Evolutionary conservation across 805 yeast genomes (phyloP).

Genomic region (Candida xyloterini): DNA sequence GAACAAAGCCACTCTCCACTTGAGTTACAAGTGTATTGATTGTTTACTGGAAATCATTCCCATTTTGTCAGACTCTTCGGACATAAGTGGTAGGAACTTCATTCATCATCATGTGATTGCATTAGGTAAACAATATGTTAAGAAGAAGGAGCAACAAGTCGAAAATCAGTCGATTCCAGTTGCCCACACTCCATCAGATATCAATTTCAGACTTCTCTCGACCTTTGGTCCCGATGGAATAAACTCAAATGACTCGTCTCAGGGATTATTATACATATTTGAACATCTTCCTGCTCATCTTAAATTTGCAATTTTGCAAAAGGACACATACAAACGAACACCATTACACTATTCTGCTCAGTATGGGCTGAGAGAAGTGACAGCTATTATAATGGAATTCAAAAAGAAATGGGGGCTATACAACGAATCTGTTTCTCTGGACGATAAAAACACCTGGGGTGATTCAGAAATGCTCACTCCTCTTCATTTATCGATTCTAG

Average conservation of each 20-base stretch:
- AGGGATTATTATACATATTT: constrained; percentile 60
- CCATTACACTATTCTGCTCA: constrained; percentile 90
- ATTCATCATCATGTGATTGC: constrained; percentile 81
- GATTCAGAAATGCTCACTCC: constrained; percentile 81
- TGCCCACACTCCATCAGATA: constrained; percentile 47
- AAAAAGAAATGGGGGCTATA: constrained; percentile 60
- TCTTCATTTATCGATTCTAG: constrained; percentile 75
- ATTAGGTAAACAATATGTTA: constrained; percentile 60
- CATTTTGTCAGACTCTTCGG: constrained; percentile 59
- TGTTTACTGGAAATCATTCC: constrained; percentile 49
- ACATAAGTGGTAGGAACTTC: constrained; percentile 78
- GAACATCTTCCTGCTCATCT: constrained; percentile 51
- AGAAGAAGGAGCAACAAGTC: constrained; percentile 25
- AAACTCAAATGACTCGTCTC: constrained; percentile 53
- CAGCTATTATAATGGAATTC: constrained; percentile 53
- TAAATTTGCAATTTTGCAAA: constrained; percentile 55
- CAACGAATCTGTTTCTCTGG: constrained; percentile 49
- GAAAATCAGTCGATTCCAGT: constrained; percentile 26
- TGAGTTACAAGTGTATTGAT: constrained; percentile 57
- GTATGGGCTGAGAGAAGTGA: constrained; percentile 69
- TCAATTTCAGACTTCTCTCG: constrained; percentile 44
- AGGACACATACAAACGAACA: constrained; percentile 75
- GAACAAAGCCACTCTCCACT: constrained; percentile 59
- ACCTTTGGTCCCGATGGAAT: constrained; percentile 64
- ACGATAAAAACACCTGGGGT: constrained; percentile 60